Evolutionary conservation across 768 basidiomycete species (phyloP), one percentile per base, ranked within the genome.

Genomic region (Butyriboletus loyo): DNA sequence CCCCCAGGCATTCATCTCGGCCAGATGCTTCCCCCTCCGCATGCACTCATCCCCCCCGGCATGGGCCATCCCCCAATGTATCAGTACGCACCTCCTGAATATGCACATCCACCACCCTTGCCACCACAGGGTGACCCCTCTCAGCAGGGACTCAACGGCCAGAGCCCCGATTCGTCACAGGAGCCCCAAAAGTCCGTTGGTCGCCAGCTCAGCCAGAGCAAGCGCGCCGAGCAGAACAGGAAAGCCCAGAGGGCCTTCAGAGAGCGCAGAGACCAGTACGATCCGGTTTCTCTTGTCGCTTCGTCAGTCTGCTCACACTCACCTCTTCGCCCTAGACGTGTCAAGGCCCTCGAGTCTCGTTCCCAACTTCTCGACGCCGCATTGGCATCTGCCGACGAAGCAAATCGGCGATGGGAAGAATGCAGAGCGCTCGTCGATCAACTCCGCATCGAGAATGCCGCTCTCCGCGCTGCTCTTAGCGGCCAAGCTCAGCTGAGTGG

Each of bases 191-290:
- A 66, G 54, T 15, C 40, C 3, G 68, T 72, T 19, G 78, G 78
- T 24, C 76, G 90, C 42, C 72, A 82, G 11, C 75, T 93, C 45
- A 89, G 86, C 69, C 83, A 79, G 64, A 88, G 85, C 66, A 94
- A 93, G 66, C 82, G 93, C 10, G 93, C 93, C 38, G 93, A 95
- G 63, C 93, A 97, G 74, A 97, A 97, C 69, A 80, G 93, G 60
- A 94, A 93, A 69, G 93, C 93, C 0, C 93, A 97, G 72, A 80
- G 92, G 37, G 92, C 92, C 2, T 97, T 95, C 70, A 75, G 93
- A 54, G 89, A 94, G 67, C 83, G 93, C 28, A 76, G 93, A 62
- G 93, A 97, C 73, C 86, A 89, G 91, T 92, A 45, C 71, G 87
- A 50, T 5, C 51, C 28, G 31, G 6, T 4, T 17, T 11, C 49